Evolutionary conservation across 345 rosid species (phyloP).

Genomic region (Eutrema heterophyllum): DNA sequence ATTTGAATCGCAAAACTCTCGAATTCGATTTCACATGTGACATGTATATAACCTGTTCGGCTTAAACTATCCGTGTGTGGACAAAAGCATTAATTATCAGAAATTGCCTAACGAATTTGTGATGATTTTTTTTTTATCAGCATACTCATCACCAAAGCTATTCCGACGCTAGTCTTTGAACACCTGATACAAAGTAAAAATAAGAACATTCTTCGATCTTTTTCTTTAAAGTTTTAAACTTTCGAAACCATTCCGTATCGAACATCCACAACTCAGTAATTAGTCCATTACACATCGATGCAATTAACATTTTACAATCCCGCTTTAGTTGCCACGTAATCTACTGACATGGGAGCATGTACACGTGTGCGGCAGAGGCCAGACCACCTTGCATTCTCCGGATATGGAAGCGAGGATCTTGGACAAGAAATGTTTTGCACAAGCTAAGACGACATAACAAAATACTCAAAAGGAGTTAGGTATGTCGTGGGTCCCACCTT

Average conservation of each 20-base stretch:
- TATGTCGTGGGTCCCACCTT: conserved; percentile 14
- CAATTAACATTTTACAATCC: not conserved
- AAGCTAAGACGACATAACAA: conserved; percentile 16
- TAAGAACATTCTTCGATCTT: not conserved
- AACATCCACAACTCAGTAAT: not conserved
- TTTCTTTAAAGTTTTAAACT: not conserved
- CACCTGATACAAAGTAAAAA: not conserved
- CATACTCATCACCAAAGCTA: not conserved
- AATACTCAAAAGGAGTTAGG: conserved; percentile 10
- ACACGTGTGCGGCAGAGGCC: conserved; percentile 12
- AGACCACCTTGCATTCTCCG: conserved; percentile 15
- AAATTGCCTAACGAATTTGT: not conserved
- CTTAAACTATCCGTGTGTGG: not conserved
- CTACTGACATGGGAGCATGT: not conserved
- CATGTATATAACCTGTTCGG: not conserved
- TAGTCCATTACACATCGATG: not conserved
- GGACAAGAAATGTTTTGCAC: conserved; percentile 18
- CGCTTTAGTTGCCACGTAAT: not conserved
- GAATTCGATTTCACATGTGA: not conserved
- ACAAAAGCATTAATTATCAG: not conserved
- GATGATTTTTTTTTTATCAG: not conserved
- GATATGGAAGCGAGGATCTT: conserved; percentile 31
- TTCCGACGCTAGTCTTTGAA: not conserved
- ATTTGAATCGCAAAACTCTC: not conserved
- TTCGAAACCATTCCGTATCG: conserved; percentile 1